Conservation (phyloP, 2,329 filamentous ascomycete species). For the Sarocladiaceae sp. region DNA sequence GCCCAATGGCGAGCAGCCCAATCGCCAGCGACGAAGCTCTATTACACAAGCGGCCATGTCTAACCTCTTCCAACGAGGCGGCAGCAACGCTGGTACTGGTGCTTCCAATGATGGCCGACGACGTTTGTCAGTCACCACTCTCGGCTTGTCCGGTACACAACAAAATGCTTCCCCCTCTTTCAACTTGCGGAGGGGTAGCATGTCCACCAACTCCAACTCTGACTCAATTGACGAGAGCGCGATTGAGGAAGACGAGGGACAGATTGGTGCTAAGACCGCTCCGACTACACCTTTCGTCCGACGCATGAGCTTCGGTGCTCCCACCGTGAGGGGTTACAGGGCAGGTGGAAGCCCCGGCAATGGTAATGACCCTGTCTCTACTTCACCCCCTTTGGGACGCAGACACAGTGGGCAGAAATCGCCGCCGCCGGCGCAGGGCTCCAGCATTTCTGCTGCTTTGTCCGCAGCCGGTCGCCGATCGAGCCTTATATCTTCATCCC, state of each 20-base stretch:
- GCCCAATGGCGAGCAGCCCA: slow-evolving; percentile 26
- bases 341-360: slow-evolving; percentile 57
- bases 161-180: slow-evolving; percentile 48
- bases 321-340: slow-evolving; percentile 59
- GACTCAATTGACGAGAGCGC: slow-evolving; percentile 68
- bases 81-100: slow-evolving; percentile 35
- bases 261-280: slow-evolving; percentile 47
- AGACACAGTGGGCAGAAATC: slow-evolving; percentile 26
- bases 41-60: slow-evolving; percentile 53
- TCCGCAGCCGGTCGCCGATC: slow-evolving; percentile 30
- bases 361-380: slow-evolving; percentile 49
- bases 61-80: slow-evolving; percentile 54
- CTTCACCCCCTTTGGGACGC: slow-evolving; percentile 27
- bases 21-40: slow-evolving; percentile 51
- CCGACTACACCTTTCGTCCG: slow-evolving; percentile 74
- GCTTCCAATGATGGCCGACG: slow-evolving; percentile 56
- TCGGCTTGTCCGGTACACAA: slow-evolving; percentile 69
- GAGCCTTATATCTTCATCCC: slow-evolving; percentile 28
- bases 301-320: slow-evolving; percentile 85
- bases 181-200: slow-evolving; percentile 58
- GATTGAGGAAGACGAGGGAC: slow-evolving; percentile 63
- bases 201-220: slow-evolving; percentile 60
- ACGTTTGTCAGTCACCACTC: slow-evolving; percentile 69
- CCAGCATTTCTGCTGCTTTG: slow-evolving; percentile 28
- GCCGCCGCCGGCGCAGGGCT: slow-evolving; percentile 21